Evolutionary conservation across 1,284 basidiomycete genomes (phyloP).

Genomic region (Heterobasidion parviporum): DNA sequence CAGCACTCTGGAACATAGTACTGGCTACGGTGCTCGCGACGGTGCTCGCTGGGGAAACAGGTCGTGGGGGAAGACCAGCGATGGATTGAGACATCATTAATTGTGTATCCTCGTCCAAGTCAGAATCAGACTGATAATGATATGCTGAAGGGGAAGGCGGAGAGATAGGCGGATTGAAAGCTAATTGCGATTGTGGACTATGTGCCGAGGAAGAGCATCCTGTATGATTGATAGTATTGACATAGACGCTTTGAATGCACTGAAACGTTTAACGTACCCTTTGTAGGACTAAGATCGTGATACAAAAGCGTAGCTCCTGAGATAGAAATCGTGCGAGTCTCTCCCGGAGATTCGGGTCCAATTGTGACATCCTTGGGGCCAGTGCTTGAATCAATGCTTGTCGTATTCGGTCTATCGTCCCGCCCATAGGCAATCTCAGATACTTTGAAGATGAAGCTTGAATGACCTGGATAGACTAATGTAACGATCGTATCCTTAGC

Average conservation of each 20-base stretch:
- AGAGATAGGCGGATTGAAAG: constrained; percentile 5
- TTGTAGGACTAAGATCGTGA: neutral
- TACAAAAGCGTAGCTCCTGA: neutral
- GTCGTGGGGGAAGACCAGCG: constrained; percentile 37
- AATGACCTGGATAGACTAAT: constrained; percentile 50
- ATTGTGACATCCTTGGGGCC: neutral
- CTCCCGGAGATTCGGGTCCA: constrained; percentile 1
- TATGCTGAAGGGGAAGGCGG: constrained; percentile 17
- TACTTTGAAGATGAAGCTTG: constrained; percentile 53
- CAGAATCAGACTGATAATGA: constrained; percentile 25
- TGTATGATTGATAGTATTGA: too few species aligned
- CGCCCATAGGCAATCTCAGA: constrained; percentile 52
- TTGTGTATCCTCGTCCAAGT: constrained; percentile 57
- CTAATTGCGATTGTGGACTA: neutral
- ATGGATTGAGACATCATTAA: constrained; percentile 72
- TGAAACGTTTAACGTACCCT: neutral
- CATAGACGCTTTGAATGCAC: too few species aligned
- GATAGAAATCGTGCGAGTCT: constrained; percentile 3
- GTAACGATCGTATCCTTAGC: constrained; percentile 63
- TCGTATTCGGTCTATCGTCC: constrained; percentile 16
- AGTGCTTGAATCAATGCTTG: constrained; percentile 1
- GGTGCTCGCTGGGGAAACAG: constrained; percentile 23
- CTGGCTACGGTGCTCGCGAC: constrained; percentile 24
- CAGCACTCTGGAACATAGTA: constrained; percentile 65
- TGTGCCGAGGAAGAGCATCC: neutral